phyloP scores from a whole-genome alignment of 441 rosid genomes.

The Hypseocharis bilobata region DNA sequence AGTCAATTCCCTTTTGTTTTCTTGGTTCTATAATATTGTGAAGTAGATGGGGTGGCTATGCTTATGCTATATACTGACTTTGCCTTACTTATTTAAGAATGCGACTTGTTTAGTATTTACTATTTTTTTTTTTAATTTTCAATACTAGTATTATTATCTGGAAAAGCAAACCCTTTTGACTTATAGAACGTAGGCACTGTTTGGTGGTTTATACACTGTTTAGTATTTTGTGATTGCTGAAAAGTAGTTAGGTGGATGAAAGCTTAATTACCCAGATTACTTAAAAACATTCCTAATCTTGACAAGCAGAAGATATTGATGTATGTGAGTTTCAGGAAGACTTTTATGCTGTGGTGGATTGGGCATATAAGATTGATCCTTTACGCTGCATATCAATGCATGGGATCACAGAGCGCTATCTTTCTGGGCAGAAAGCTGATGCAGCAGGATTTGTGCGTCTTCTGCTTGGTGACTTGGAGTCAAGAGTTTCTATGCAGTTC shows the following conservation, averaged over 20 bases:
- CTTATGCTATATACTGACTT: background rate
- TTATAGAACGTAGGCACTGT: background rate
- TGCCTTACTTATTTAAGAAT: background rate
- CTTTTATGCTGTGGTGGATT: slow-evolving; percentile 96
- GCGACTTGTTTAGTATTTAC: background rate
- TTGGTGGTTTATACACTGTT: background rate
- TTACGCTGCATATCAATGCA: slow-evolving; percentile 98
- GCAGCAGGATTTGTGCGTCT: slow-evolving; percentile 98
- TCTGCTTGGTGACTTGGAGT: slow-evolving; percentile 89
- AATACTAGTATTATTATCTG: too few relatives aligned
- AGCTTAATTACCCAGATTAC: slow-evolving; percentile 12
- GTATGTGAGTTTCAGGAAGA: slow-evolving; percentile 64
- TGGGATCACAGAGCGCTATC: slow-evolving; percentile 93
- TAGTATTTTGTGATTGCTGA: background rate
- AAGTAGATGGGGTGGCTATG: background rate
- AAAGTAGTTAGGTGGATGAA: background rate
- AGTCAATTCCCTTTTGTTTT: background rate
- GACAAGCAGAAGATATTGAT: slow-evolving; percentile 17
- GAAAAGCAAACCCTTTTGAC: background rate
- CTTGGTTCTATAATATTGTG: too few relatives aligned
- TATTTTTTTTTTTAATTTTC: too few relatives aligned
- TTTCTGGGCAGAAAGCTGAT: slow-evolving; percentile 98
- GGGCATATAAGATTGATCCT: slow-evolving; percentile 99
- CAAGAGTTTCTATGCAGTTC: slow-evolving; percentile 86
- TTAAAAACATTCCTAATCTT: slow-evolving; percentile 13